phyloP scores from a whole-genome alignment of 169 alveolate genomes.

The Plasmodium fragile region DNA sequence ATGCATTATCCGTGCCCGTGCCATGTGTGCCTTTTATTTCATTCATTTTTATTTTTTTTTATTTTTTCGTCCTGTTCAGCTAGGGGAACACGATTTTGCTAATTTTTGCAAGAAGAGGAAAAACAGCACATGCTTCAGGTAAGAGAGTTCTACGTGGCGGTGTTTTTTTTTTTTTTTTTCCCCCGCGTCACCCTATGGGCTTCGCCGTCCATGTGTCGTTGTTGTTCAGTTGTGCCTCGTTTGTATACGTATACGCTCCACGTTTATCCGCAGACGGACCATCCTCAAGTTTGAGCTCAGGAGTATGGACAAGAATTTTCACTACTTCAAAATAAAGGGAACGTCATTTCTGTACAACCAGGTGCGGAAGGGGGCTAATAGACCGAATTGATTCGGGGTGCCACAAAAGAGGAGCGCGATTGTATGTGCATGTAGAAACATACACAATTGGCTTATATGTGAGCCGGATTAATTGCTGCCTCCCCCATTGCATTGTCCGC shows the following conservation, averaged over 20 bases:
- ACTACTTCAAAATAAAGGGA: slow-evolving; percentile 71
- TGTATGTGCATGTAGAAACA: neutral
- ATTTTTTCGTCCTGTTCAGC: neutral
- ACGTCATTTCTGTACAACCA: slow-evolving; percentile 64
- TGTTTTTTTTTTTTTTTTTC: neutral
- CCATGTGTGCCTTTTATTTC: neutral
- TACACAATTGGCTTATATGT: neutral
- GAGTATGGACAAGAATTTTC: slow-evolving; percentile 29
- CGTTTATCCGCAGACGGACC: slow-evolving; percentile 3
- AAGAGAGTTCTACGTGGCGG: neutral
- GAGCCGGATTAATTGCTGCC: neutral
- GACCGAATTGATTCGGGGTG: neutral
- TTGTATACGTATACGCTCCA: neutral
- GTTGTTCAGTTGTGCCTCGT: neutral
- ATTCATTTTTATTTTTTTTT: neutral
- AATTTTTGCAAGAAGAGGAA: slow-evolving; percentile 59
- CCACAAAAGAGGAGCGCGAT: neutral
- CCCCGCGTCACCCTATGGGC: neutral
- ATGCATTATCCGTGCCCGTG: neutral
- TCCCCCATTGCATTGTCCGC: neutral
- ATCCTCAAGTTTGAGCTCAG: slow-evolving; percentile 41
- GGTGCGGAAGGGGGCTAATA: neutral
- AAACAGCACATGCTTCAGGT: slow-evolving; percentile 39
- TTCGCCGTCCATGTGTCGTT: neutral
- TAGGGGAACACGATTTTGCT: slow-evolving; percentile 70